Base-by-base conservation (phyloP, 106 monocot species). In the Acorus gramineus region DNA sequence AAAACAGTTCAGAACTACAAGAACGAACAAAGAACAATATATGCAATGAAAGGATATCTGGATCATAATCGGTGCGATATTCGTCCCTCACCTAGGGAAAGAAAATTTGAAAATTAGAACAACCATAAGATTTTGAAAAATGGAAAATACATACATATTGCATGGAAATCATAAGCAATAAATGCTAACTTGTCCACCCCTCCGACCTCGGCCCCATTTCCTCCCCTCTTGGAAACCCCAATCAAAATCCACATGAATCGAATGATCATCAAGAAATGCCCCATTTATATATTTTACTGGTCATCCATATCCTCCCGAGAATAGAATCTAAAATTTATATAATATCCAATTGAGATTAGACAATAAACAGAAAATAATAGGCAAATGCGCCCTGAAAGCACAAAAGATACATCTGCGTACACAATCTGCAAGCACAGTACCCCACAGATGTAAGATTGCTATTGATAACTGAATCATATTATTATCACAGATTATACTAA, bases 191-290 rank as follows among this genome's bases (percentile, higher is more conserved):
- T 99, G 98, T 61, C 98, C 98, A 50, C 98, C 98, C 78, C 98
- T 99, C 57, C 98, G 84, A 54, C 98, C 98, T 63, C 98, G 98
- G 8, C 98, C 98, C 98, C 98, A 99, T 63, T 99, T 91, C 62
- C 98, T 87, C 11, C 98, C 98, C 71, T 99, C 98, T 69, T 89
- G 83, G 69, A 92, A 99, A 10, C 98, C 98, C 98, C 98, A 99
- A 53, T 99, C 98, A 78, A 99, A 99, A 73, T 99, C 98, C 14
- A 82, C 98, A 73, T 92, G 85, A 64, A 99, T 89, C 8, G 86
- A 89, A 8, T 92, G 98, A 55, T 99, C 98, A 80, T 99, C 98
- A 56, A 99, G 81, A 78, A 99, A 81, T 46, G 98, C 92, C 9
- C 98, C 98, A 65, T 88, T 92, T 10, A 99, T 89, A 71, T 86